Base-by-base conservation (phyloP, 495 filamentous ascomycete species). In the Xylaria cubensis region DNA sequence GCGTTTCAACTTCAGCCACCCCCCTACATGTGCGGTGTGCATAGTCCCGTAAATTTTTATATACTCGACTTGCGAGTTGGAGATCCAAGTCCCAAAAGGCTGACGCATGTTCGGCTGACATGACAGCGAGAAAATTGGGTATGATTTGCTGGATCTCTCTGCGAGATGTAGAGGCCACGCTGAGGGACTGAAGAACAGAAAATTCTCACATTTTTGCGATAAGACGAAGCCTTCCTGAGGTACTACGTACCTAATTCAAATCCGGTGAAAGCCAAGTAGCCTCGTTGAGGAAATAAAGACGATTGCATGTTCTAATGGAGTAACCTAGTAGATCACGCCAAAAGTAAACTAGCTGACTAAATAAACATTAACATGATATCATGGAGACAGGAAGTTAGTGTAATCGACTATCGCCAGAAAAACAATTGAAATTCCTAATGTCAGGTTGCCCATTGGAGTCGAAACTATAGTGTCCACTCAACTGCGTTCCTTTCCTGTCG, bases 1-100 rank as follows among this genome's bases (percentile, higher is more conserved):
- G 80, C 9, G 84, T 87, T 21, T 82, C 64, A 9, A 88, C 78
- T 65, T 84, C 77, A 1, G 84, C 86, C 85, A 87, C 0, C 84
- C 34, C 78, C 77, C 5, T 85, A 70, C 26, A 83, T 81, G 53
- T 79, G 73, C 0, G 86, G 79, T 88, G 86, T 1, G 84, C 81
- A 74, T 87, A 85, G 8, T 82, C 75, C 85, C 84, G 86, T 3
- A 87, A 78, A 9, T 77, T 24, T 85, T 8, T 39, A 8, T 39
- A 88, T 86, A 58, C 65, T 87, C 86, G 4, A 86, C 79, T 71
- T 81, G 85, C 0, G 84, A 84, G 74, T 88, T 88, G 21, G 86
- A 85, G 36, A 87, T 84, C 34, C 41, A 42, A n/a, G 80, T 80
- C 17, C 70, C 70, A 34, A 83, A 82, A n/a, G 83, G 73, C 10